Evolutionary conservation across 257 asterid species (phyloP).

Genomic region (Solanum chiquidenum): DNA sequence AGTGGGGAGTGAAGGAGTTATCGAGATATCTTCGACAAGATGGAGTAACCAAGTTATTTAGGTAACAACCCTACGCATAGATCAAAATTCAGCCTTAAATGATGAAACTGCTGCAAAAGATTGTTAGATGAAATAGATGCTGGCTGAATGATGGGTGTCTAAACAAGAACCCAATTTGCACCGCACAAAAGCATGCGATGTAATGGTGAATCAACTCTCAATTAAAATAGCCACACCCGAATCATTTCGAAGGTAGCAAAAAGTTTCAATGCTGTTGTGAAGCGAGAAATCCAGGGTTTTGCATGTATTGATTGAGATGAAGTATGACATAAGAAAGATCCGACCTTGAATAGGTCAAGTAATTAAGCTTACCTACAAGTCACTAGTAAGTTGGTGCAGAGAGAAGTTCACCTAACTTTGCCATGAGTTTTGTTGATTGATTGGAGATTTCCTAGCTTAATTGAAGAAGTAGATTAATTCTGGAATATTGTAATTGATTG

Average conservation of each 20-base stretch:
- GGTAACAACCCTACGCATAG: neutral
- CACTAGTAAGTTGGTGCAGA: neutral
- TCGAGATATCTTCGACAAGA: neutral
- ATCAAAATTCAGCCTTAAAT: neutral
- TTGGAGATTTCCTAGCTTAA: neutral
- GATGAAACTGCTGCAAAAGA: neutral
- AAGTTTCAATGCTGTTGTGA: neutral
- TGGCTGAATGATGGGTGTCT: neutral
- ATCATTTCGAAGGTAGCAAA: neutral
- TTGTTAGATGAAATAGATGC: neutral
- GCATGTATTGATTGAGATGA: neutral
- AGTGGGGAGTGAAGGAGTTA: neutral
- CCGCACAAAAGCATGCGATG: neutral
- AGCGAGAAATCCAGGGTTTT: neutral
- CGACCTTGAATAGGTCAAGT: neutral
- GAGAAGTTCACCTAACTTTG: neutral
- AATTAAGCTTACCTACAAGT: neutral
- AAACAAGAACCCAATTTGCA: neutral
- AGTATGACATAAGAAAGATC: neutral
- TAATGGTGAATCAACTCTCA: neutral
- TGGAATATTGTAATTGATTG: neutral
- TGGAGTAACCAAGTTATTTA: neutral
- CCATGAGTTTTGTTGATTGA: neutral
- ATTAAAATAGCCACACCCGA: no score
- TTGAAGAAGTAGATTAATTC: neutral